Conservation (phyloP, 2,329 filamentous ascomycete genomes). For the Bipolaris oryzae region DNA sequence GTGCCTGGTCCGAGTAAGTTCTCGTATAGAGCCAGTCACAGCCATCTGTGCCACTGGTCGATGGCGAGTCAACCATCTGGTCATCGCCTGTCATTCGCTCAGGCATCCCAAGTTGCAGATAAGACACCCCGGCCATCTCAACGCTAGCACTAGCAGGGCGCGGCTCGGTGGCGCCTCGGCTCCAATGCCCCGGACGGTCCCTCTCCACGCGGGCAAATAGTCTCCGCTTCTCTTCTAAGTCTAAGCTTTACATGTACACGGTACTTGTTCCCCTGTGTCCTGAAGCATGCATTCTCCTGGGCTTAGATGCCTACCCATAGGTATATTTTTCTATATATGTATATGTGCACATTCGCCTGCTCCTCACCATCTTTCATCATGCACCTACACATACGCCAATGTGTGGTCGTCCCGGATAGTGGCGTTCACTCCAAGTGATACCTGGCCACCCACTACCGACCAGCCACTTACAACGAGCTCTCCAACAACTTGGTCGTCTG, state of each 20-base stretch:
- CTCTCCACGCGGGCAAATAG: constrained; percentile 7
- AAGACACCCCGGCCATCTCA: constrained; percentile 10
- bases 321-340: neutral
- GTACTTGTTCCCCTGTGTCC: too few relatives aligned
- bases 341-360: neutral
- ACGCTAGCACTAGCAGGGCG: neutral
- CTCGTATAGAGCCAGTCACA: constrained; percentile 4
- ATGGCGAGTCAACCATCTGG: neutral
- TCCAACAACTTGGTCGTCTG: constrained; percentile 58
- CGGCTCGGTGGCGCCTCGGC: constrained; percentile 10
- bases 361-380: neutral
- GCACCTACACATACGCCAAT: constrained; percentile 58
- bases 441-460: constrained; percentile 71
- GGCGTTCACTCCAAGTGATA: constrained; percentile 67
- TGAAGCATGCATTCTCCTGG: too few relatives aligned
- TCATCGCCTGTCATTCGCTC: constrained; percentile 9
- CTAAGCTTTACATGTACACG: neutral
- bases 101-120: constrained; percentile 9
- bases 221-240: neutral
- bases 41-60: neutral
- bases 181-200: constrained; percentile 5
- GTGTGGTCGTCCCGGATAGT: constrained; percentile 75
- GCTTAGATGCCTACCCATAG: too few relatives aligned
- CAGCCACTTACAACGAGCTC: constrained; percentile 76
- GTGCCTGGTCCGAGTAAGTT: neutral